Evolutionary conservation across 148 eudicot genomes (phyloP).

Genomic region (Gaultheria prostrata): DNA sequence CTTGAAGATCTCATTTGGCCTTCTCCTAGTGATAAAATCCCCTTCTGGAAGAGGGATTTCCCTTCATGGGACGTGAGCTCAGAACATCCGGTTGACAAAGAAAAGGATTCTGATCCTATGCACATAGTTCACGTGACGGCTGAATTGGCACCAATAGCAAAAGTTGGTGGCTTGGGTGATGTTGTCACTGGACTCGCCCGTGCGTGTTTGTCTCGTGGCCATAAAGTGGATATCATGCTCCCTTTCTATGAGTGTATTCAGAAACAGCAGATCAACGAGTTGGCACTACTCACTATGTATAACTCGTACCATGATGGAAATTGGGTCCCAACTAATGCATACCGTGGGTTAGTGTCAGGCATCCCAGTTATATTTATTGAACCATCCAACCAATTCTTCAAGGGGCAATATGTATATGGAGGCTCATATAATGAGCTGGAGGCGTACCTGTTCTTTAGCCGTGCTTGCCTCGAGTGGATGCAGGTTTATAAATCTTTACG

Average conservation of each 20-base stretch:
- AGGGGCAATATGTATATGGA: conserved; percentile 69
- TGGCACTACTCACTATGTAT: conserved; percentile 51
- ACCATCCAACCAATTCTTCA: conserved; percentile 68
- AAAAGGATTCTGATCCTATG: conserved; percentile 56
- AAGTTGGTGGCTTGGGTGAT: conserved; percentile 93
- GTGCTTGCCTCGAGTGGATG: conserved; percentile 94
- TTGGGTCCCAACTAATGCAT: conserved; percentile 74
- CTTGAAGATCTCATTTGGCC: conserved; percentile 54
- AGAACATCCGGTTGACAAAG: conserved; percentile 25
- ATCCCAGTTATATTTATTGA: conserved; percentile 70
- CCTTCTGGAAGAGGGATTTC: conserved; percentile 61
- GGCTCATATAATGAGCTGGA: conserved; percentile 85
- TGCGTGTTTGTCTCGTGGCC: conserved; percentile 79
- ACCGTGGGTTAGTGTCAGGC: conserved; percentile 60
- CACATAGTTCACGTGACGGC: conserved; percentile 78
- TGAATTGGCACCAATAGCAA: conserved; percentile 91
- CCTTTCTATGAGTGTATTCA: conserved; percentile 85
- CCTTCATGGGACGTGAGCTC: conserved; percentile 35
- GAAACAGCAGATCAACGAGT: conserved; percentile 50
- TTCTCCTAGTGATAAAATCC: conserved; percentile 64
- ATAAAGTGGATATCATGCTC: conserved; percentile 69
- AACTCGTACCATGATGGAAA: conserved; percentile 63
- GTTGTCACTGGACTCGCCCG: conserved; percentile 93
- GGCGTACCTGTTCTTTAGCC: conserved; percentile 77
- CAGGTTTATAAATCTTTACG: conserved; percentile 48